These are phyloP conservation scores for Bolboschoenus planiculmis DNA, from an alignment of 176 grass and related monocot genomes.

Conservation along the genomic window DNA sequence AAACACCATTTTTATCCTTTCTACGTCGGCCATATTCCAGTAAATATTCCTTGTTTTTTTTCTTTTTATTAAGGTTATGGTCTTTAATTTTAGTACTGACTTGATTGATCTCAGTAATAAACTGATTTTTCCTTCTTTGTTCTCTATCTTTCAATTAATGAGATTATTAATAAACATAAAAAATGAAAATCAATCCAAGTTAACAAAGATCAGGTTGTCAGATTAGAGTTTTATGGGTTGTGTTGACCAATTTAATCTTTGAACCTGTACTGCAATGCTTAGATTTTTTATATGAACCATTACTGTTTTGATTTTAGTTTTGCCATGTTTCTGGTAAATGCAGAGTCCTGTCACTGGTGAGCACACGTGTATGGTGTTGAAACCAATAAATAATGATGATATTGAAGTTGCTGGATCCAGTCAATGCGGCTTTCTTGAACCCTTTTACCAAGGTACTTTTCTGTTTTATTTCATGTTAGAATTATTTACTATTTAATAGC, in stretches of 20 bases:
- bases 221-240: background rate
- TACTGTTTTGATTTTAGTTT: background rate
- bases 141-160: background rate
- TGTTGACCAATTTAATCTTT: background rate
- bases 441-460: constrained; percentile 72
- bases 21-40: constrained; percentile 82
- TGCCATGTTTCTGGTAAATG: constrained; percentile 15
- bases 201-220: background rate
- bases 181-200: background rate
- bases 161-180: background rate
- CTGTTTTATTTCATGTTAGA: background rate
- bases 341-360: constrained; percentile 97
- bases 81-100: constrained; percentile 12
- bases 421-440: constrained; percentile 71
- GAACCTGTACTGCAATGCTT: background rate
- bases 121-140: background rate
- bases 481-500: background rate
- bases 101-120: background rate
- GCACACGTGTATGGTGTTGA: constrained; percentile 91
- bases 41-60: constrained; percentile 31
- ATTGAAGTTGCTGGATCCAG: constrained; percentile 41
- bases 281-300: background rate
- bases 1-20: constrained; percentile 86
- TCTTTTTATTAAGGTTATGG: background rate
- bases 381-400: constrained; percentile 63